A percentile compares a stretch with the other conserved stretches of the same genome.
Conservation (phyloP, 768 basidiomycete genomes). For the Strobilomyces dryophilus region DNA sequence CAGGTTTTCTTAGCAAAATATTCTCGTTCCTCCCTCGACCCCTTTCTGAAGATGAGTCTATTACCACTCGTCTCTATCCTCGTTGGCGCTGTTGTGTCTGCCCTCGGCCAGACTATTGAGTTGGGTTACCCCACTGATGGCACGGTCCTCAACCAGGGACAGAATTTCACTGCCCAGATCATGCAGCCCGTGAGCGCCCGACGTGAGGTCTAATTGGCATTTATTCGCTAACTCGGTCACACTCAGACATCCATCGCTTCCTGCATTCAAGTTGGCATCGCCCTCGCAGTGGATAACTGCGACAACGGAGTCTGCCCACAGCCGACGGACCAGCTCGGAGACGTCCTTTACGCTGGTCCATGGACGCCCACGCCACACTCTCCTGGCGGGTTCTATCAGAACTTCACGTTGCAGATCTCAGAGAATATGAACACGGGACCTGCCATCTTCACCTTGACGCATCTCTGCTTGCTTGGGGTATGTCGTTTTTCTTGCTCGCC, state of each 20-base stretch:
- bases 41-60: slow-evolving; percentile 13
- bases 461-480: slow-evolving; percentile 29
- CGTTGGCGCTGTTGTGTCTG: slow-evolving; percentile 1
- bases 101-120: slow-evolving; percentile 27
- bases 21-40: neutral
- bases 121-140: slow-evolving; percentile 23
- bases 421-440: slow-evolving; percentile 8
- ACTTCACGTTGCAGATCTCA: slow-evolving; percentile 23
- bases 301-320: slow-evolving; percentile 20
- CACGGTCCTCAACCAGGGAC: slow-evolving; percentile 11
- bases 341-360: slow-evolving; percentile 27
- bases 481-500: neutral
- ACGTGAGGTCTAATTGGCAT: neutral
- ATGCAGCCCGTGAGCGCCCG: slow-evolving; percentile 18
- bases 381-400: slow-evolving; percentile 24
- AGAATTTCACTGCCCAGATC: slow-evolving; percentile 18
- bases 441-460: slow-evolving; percentile 29
- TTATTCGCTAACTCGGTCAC: neutral
- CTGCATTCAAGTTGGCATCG: slow-evolving; percentile 30
- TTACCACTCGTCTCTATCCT: slow-evolving; percentile 1
- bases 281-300: slow-evolving; percentile 23
- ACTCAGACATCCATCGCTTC: slow-evolving; percentile 16
- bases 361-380: slow-evolving; percentile 21
- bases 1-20: neutral
- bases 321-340: slow-evolving; percentile 18